Base-by-base conservation (phyloP, 1,284 basidiomycete species). In the Dichomitus squalens region DNA sequence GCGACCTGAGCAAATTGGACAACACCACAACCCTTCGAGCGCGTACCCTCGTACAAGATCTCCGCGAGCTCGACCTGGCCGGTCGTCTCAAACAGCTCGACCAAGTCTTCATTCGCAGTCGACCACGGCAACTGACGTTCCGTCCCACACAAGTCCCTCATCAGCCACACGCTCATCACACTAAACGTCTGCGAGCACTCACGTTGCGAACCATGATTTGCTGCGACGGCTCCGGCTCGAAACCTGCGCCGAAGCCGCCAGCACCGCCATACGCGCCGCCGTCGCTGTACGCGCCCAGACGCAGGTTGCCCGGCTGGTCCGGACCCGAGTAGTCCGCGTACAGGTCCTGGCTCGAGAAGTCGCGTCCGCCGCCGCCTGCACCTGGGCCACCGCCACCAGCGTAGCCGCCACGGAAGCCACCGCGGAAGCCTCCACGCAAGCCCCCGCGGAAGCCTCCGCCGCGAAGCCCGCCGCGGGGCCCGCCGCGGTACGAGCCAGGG, bases 121-220 rank as follows among this genome's bases (percentile, higher is more conserved):
- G 95, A 98, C 95, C 95, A 98, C 0, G 96, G 96, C 18, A 99
- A 78, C 95, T 98, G 66, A 31, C 29, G 29, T 31, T n/a, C n/a
- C 29, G 11, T 39, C 25, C 6, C 21, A 34, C 21, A 18, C 14
- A 41, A 43, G 21, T 8, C 25, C 35, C 11, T n/a, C 53, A 47
- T 58, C 57, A 62, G 55, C 35, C 16, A 21, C 21, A 31, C 8
- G 7, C 18, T 27, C 16, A 27, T 18, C 21, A 25, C 2, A 41
- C 29, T 14, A 50, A 33, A 52, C 14, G 21, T 14, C 38, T 41
- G 46, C 14, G 40, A 34, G 25, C 7, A 86, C 95, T 76, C 73
- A 96, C 95, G 73, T 98, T 98, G 75, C 93, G 89, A 66, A 98
- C 96, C 84, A 96, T 93, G 70, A 99, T 98, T 77, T 99, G 96